Evolutionary conservation across 768 basidiomycete species (phyloP), one percentile per base, ranked within the genome.

Genomic region (Gloeophyllum trabeum): DNA sequence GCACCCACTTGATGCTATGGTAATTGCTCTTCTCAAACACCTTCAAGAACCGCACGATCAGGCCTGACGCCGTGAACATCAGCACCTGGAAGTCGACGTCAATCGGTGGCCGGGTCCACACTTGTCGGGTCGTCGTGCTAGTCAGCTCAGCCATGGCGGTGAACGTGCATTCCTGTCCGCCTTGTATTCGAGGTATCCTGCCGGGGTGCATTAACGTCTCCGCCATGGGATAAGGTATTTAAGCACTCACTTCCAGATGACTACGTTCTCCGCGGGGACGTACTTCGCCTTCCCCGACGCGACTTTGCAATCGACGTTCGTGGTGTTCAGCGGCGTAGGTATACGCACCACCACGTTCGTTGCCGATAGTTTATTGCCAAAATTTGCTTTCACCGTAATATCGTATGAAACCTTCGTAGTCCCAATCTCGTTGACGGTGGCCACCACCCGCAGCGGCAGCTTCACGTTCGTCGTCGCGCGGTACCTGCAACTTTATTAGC

Each of bases 1-100:
- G 69, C 30, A 94, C 92, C 92, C 92, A 94, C 60, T 94, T 94
- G 45, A 96, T 79, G 50, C 89, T 92, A 48, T 91, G 80, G 56
- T 98, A 98, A 49, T 79, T 88, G 58, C 74, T 77, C 72, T 90
- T 96, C 69, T 98, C 96, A 51, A 97, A 98, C 14, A 99, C 94
- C 60, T 97, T 98, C 55, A 99, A 64, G 73, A 97, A 99, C 41
- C 94, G 76, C 34, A 99, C 96, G 40, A 94, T 84, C 53, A 99
- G 60, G 2, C 96, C 96, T 7, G 94, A 97, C 7, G 96, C 74
- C 0, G 96, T 98, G 62, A 98, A 90, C 96, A 99, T 99, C 51
- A 99, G 71, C 44, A 99, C 96, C 65, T 93, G 91, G 64, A 99
- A 99, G 60, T 99, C 96, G 48, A 98, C 81, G 51, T 94, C 89